phyloP scores from a whole-genome alignment of 1,284 basidiomycete genomes.

The Cutaneotrichosporon sp. region DNA sequence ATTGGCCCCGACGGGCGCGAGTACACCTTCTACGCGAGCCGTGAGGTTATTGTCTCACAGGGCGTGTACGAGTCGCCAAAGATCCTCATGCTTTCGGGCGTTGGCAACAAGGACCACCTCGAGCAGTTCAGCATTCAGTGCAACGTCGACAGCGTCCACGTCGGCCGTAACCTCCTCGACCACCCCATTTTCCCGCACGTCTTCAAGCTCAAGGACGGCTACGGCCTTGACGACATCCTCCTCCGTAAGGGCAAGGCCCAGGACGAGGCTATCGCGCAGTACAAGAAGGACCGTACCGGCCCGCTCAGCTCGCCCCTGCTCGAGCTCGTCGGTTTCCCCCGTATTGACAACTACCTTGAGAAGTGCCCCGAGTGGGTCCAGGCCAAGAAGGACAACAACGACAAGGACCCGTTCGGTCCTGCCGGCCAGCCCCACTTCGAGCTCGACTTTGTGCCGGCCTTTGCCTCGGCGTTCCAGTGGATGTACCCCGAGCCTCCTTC shows the following conservation, averaged over 20 bases:
- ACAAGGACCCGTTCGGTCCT: constrained; percentile 14
- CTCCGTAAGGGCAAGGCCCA: constrained; percentile 1
- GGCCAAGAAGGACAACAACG: constrained; percentile 15
- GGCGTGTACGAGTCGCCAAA: constrained; percentile 13
- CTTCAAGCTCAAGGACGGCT: constrained; percentile 18
- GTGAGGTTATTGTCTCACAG: constrained; percentile 16
- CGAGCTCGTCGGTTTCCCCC: constrained; percentile 16
- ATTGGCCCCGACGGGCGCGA: constrained; percentile 11
- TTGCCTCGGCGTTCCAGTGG: constrained; percentile 14
- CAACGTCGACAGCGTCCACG: constrained; percentile 52
- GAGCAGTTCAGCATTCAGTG: constrained; percentile 15
- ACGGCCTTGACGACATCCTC: constrained; percentile 13
- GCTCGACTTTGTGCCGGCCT: constrained; percentile 15
- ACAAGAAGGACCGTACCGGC: constrained; percentile 10
- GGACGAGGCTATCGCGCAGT: constrained; percentile 2
- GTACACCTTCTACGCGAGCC: constrained; percentile 12
- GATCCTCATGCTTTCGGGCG: constrained; percentile 13
- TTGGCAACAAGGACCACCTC: constrained; percentile 9
- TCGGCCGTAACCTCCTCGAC: constrained; percentile 70
- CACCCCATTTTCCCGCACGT: constrained; percentile 46
- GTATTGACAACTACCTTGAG: constrained; percentile 11
- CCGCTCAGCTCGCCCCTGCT: constrained; percentile 5
- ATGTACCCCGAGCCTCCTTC: constrained; percentile 9
- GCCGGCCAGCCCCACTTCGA: constrained; percentile 17
- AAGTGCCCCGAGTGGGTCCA: constrained; percentile 6